Evolutionary conservation across 1,284 basidiomycete species (phyloP).

Genomic region (Ceratobasidium sp.): DNA sequence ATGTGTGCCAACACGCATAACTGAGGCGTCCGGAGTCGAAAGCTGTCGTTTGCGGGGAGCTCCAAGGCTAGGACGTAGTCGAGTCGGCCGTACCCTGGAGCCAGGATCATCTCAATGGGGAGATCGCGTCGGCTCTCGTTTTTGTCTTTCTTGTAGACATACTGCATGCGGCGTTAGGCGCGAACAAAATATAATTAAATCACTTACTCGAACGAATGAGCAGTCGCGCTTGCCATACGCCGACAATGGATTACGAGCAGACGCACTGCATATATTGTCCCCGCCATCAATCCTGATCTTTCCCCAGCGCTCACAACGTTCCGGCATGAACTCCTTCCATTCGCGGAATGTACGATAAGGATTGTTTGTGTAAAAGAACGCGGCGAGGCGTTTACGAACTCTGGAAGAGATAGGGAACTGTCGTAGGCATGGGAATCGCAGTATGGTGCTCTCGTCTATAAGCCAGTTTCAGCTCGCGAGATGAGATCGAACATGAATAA

Average conservation of each 20-base stretch:
- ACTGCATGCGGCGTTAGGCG: slow-evolving; percentile 45
- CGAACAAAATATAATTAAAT: neutral
- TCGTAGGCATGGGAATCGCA: neutral
- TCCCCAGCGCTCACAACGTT: slow-evolving; percentile 27
- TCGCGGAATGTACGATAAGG: neutral
- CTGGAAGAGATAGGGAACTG: neutral
- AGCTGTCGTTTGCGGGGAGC: slow-evolving; percentile 11
- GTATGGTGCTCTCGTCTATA: slow-evolving; percentile 17
- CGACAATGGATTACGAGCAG: slow-evolving; percentile 2
- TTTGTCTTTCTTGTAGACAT: slow-evolving; percentile 50
- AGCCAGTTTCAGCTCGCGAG: no score
- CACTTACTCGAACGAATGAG: slow-evolving; percentile 31
- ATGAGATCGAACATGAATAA: neutral
- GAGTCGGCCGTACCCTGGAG: slow-evolving; percentile 49
- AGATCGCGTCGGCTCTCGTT: slow-evolving; percentile 43
- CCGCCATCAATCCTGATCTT: slow-evolving; percentile 8
- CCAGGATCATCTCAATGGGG: slow-evolving; percentile 28
- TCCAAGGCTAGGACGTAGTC: slow-evolving; percentile 44
- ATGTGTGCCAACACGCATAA: slow-evolving; percentile 17
- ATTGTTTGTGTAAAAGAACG: slow-evolving; percentile 3
- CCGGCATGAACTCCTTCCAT: neutral
- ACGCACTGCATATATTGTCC: neutral
- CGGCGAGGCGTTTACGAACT: neutral
- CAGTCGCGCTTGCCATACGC: slow-evolving; percentile 4
- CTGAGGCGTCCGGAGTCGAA: neutral